Conservation (phyloP, 108 stramenopile genomes). For the Bacterosira constricta region DNA sequence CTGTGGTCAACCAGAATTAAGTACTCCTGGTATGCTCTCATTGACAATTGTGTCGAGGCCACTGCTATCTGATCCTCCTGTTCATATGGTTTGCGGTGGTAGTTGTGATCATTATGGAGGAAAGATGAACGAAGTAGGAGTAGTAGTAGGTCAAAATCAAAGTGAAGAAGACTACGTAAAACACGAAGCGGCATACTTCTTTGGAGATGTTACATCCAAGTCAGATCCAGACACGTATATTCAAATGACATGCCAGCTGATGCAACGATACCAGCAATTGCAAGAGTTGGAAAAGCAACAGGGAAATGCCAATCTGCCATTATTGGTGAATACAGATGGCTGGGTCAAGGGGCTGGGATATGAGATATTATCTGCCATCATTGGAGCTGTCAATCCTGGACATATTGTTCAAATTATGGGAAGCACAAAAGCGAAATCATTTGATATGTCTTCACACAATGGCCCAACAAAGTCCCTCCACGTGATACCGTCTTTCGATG, state of each 20-base stretch:
- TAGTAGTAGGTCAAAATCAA: neutral
- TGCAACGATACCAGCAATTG: constrained; percentile 49
- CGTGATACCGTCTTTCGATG: constrained; percentile 30
- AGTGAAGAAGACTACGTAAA: neutral
- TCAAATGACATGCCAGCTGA: constrained; percentile 48
- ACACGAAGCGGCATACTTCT: constrained; percentile 69
- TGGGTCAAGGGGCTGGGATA: constrained; percentile 92
- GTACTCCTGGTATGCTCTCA: constrained; percentile 84
- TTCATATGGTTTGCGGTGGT: constrained; percentile 48
- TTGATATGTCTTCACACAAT: constrained; percentile 56
- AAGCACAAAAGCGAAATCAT: constrained; percentile 57
- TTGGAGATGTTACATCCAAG: constrained; percentile 77
- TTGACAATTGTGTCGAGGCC: constrained; percentile 70
- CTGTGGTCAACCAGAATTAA: constrained; percentile 91
- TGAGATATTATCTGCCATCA: constrained; percentile 77
- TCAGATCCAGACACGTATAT: constrained; percentile 76
- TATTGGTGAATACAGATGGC: constrained; percentile 92
- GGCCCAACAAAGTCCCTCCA: constrained; percentile 4
- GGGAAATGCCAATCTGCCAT: constrained; percentile 54
- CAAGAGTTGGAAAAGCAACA: neutral
- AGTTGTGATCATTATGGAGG: neutral
- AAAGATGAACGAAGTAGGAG: neutral
- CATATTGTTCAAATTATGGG: constrained; percentile 88
- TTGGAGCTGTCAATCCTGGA: constrained; percentile 55
- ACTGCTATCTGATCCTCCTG: constrained; percentile 77